Evolutionary conservation across 176 grass and related monocot genomes (phyloP).

Genomic region (Triticum monococcum): DNA sequence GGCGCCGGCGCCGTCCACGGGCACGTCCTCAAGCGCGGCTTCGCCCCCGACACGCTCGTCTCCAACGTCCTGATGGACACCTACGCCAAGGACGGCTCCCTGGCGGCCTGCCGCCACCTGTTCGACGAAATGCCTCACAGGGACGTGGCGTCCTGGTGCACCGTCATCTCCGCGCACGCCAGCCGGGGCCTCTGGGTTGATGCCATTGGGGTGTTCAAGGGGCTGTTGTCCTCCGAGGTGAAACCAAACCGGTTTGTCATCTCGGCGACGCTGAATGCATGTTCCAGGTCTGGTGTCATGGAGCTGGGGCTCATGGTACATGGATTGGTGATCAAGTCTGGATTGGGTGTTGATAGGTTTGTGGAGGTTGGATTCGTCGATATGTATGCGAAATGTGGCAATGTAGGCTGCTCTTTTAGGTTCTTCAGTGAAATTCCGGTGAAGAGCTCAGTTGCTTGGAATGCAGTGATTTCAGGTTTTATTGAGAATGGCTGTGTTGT

Average conservation of each 20-base stretch:
- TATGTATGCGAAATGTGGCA: slow-evolving; percentile 81
- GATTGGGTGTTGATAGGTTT: slow-evolving; percentile 62
- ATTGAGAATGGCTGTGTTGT: slow-evolving; percentile 47
- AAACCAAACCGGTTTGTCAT: slow-evolving; percentile 71
- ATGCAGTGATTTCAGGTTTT: slow-evolving; percentile 83
- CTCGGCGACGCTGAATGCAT: slow-evolving; percentile 62
- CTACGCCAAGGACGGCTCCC: slow-evolving; percentile 60
- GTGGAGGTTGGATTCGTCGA: slow-evolving; percentile 81
- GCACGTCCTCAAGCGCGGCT: slow-evolving; percentile 65
- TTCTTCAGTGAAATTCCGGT: slow-evolving; percentile 74
- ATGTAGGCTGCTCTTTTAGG: slow-evolving; percentile 55
- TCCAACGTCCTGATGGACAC: slow-evolving; percentile 80
- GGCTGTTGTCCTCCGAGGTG: slow-evolving; percentile 37
- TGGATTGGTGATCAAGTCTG: slow-evolving; percentile 62
- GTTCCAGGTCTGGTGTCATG: slow-evolving; percentile 52
- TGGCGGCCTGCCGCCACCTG: slow-evolving; percentile 42
- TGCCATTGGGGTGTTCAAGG: slow-evolving; percentile 51
- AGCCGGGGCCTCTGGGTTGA: slow-evolving; percentile 44
- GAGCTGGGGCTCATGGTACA: slow-evolving; percentile 75
- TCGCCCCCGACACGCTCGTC: slow-evolving; percentile 53
- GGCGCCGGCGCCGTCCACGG: slow-evolving; percentile 54
- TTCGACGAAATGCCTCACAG: slow-evolving; percentile 85
- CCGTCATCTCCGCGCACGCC: slow-evolving; percentile 59
- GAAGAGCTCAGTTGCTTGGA: slow-evolving; percentile 78
- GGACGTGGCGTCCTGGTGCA: slow-evolving; percentile 79